Base-by-base conservation (phyloP, 73 alveolate genomes). In the Paramecium biaurelia region DNA sequence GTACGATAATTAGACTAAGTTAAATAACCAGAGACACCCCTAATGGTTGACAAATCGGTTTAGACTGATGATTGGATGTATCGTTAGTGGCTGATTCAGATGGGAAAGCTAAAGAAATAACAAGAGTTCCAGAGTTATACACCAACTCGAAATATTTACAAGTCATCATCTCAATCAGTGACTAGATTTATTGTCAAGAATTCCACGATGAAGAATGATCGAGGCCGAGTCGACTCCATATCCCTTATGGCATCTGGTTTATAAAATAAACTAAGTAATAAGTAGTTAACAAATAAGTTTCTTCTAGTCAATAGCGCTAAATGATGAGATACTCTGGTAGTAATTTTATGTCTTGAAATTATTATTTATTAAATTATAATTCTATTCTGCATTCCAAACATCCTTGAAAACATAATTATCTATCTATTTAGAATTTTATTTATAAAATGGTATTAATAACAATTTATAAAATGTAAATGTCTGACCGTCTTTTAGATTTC, bases 31-130 rank as follows among this genome's bases (percentile, higher is more conserved):
- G 90, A 79, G 20, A 45, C 76, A 10, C 63, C 56, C 9, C 32
- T 79, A 20, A 79, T 79, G 90, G 90, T 79, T 30, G 90, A 79
- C 28, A 79, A 79, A 79, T 24, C 56, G 21, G 70, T 41, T 1
- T 79, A 79, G 56, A 79, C 90, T 12, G 90, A 79, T 45, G 90
- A 79, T 30, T 79, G 90, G 90, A 79, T 79, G 90, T 79, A 79
- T 47, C 47, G 74, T 21, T 47, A 79, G 23, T 79, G 90, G 90
- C 37, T 43, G 74, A 79, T 79, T 24, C 72, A 79, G 28, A 79
- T 79, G 90, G 90, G 90, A 18, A 79, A 79, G 37, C n/a, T 79
- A 32, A 79, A 79, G 24, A 79, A 79, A 10, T 8, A 79, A 45
- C 56, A 79, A 79, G 90, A 79, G 23, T 79, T 79, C 43, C 26